These are phyloP conservation scores for Chaetomiaceae sp. DNA, from an alignment of 2,329 filamentous ascomycete genomes.

Conservation along the genomic window DNA sequence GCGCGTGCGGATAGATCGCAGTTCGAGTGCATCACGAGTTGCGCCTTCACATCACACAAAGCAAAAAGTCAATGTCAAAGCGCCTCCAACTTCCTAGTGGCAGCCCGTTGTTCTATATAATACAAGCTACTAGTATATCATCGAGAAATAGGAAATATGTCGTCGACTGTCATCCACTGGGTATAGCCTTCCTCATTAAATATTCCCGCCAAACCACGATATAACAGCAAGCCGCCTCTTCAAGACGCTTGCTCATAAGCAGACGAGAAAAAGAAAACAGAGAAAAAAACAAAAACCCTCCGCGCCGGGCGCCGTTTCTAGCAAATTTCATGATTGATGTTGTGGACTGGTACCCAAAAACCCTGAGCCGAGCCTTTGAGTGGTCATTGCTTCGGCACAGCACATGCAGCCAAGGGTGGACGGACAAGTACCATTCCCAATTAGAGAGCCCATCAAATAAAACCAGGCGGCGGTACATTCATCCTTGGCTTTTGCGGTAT, in stretches of 20 bases:
- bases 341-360: not conserved
- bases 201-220: not conserved
- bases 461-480: conserved; percentile 17
- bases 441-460: conserved; percentile 12
- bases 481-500: conserved; percentile 37
- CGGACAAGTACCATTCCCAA: not conserved
- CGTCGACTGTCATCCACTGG: conserved; percentile 18
- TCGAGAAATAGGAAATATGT: conserved; percentile 8
- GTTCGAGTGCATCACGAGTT: no score
- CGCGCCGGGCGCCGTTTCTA: not conserved
- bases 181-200: conserved; percentile 18
- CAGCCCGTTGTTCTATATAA: not conserved
- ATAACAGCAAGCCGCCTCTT: not conserved
- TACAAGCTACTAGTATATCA: conserved; percentile 6
- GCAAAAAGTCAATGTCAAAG: not conserved
- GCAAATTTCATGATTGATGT: not conserved
- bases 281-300: no score
- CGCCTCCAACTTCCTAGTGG: not conserved
- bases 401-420: no score
- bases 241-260: not conserved
- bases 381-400: no score
- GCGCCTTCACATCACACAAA: not conserved
- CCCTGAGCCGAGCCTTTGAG: not conserved
- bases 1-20: no score
- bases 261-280: not conserved